phyloP scores from a whole-genome alignment of 129 eudicot genomes.

The Pittosporum tobira region DNA sequence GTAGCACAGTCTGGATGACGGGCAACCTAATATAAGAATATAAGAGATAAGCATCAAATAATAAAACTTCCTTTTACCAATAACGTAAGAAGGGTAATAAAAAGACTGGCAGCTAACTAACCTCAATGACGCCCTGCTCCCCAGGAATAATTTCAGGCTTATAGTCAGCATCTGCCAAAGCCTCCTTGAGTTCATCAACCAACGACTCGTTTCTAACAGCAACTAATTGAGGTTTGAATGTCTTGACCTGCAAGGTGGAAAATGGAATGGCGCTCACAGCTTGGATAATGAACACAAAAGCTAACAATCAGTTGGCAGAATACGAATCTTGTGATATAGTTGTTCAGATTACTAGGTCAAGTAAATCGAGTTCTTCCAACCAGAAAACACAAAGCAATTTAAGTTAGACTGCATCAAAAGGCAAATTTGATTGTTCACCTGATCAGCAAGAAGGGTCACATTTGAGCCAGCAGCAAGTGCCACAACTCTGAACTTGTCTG shows the following conservation, averaged over 20 bases:
- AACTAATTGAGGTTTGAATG: slow-evolving; percentile 78
- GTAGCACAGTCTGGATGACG: slow-evolving; percentile 94
- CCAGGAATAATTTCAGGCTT: slow-evolving; percentile 97
- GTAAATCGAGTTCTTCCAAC: not conserved
- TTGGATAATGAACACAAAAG: not conserved
- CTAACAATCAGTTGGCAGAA: not conserved
- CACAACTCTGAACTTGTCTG: slow-evolving; percentile 85
- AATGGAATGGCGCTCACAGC: not conserved
- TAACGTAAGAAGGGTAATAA: not conserved
- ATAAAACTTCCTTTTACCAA: not conserved
- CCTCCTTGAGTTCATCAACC: slow-evolving; percentile 76
- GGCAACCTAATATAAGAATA: slow-evolving; percentile 55
- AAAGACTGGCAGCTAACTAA: slow-evolving; percentile 25
- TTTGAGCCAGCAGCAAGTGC: slow-evolving; percentile 99
- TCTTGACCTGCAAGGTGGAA: slow-evolving; percentile 47
- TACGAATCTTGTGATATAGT: not conserved
- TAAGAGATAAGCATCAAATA: not conserved
- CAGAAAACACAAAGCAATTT: not conserved
- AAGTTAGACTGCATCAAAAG: not conserved
- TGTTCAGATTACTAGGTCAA: not conserved
- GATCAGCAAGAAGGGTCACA: slow-evolving; percentile 98
- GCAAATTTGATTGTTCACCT: slow-evolving; percentile 37
- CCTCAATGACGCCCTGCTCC: slow-evolving; percentile 89
- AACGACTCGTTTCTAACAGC: slow-evolving; percentile 68
- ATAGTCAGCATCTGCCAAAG: slow-evolving; percentile 69